Conservation (phyloP, 202 grass and related monocot species). For the Miscanthus sacchariflorus region DNA sequence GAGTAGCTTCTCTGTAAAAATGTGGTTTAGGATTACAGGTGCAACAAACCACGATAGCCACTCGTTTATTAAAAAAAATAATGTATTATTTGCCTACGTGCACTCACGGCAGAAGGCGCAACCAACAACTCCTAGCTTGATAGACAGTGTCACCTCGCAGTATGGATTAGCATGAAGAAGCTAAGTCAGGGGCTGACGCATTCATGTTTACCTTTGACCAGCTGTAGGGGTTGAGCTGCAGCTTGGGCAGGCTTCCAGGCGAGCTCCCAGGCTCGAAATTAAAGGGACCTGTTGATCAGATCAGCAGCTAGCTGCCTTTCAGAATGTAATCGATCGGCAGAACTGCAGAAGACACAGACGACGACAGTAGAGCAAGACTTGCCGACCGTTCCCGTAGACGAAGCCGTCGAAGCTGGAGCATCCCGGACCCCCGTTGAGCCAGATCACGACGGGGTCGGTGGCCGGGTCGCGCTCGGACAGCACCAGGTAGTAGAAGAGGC, state of each 20-base stretch:
- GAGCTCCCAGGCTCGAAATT: slow-evolving; percentile 60
- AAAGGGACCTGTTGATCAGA: slow-evolving; percentile 55
- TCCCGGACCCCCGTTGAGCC: slow-evolving; percentile 86
- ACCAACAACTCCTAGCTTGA: not conserved
- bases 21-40: not conserved
- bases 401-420: slow-evolving; percentile 93
- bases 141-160: not conserved
- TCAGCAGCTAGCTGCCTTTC: not conserved
- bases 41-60: not conserved
- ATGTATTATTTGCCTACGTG: not conserved
- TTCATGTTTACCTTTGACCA: slow-evolving; percentile 69
- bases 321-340: not conserved
- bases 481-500: slow-evolving; percentile 87
- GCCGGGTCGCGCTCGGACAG: slow-evolving; percentile 69
- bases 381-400: slow-evolving; percentile 65
- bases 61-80: not conserved
- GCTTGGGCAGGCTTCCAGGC: slow-evolving; percentile 50
- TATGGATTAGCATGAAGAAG: not conserved
- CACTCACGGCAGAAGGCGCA: not conserved
- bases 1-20: not conserved
- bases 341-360: not conserved
- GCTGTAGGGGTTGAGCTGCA: slow-evolving; percentile 83
- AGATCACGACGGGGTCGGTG: slow-evolving; percentile 74
- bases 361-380: not conserved
- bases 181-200: not conserved